Evolutionary conservation across 1,284 basidiomycete genomes (phyloP), one percentile per base, ranked within the genome.

Genomic region (Sporisorium graminicola): DNA sequence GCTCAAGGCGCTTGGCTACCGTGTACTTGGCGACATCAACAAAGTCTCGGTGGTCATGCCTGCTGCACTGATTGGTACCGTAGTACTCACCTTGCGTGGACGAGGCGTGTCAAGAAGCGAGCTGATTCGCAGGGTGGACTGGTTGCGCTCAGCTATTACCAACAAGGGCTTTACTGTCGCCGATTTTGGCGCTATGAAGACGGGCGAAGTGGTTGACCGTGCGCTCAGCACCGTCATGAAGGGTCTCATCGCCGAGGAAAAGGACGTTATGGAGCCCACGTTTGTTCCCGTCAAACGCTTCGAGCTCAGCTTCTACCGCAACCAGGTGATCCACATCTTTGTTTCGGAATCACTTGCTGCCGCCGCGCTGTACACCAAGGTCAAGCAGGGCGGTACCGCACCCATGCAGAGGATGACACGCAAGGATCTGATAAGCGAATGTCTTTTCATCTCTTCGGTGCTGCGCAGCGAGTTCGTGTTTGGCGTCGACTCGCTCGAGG

Each of bases 401-500:
- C 78, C 78, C 1, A 78, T 80, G 54, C 86, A 86, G 74, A 52
- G 77, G 16, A 86, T 86, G 85, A 62, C 77, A 14, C 63, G 67
- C 18, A 58, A 63, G 20, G 70, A 81, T 4, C 60, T 86, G 40
- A 37, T 83, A 20, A 37, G 43, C 47, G 82, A 86, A 47, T 77
- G 82, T 54, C 59, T 74, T 13, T 86, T 85, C 73, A 72, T 86
- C 58, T 85, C 83, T 2, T 67, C 78, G 5, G 70, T 86, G 13
- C 66, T 86, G 24, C 81, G 84, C 57, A 83, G 85, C 77, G 86
- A 86, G 58, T 86, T 86, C 24, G 83, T 86, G 22, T 86, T 81
- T 65, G 78, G 79, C 12, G 80, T 85, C 13, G 83, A 83, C 40
- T 73, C 81, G 10, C 74, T 86, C 46, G 82, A 84, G 61, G 65